phyloP scores from a whole-genome alignment of 2,329 filamentous ascomycete species.

The Moelleriella libera region DNA sequence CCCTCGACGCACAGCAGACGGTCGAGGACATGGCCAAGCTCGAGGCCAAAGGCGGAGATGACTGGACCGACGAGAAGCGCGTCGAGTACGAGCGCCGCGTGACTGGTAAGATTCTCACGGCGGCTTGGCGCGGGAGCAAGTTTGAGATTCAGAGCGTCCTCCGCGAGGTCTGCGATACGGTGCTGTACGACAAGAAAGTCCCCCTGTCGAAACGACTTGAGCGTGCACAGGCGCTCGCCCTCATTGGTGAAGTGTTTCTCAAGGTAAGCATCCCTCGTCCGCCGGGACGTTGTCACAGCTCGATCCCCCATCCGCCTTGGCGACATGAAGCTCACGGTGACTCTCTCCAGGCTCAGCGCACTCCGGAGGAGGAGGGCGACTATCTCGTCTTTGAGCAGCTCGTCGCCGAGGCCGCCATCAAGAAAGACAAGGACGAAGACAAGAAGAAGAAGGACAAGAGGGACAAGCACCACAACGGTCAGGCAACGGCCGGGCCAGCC shows the following conservation, averaged over 20 bases:
- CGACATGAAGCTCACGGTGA: too few species aligned
- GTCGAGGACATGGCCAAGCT: conserved; percentile 98
- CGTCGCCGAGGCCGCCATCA: conserved; percentile 88
- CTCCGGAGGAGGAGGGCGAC: conserved; percentile 92
- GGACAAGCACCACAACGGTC: conserved; percentile 15
- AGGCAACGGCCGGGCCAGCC: too few species aligned
- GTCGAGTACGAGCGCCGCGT: conserved; percentile 90
- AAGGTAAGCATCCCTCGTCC: conserved; percentile 46
- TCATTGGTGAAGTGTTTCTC: conserved; percentile 78
- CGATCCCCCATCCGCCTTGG: background rate
- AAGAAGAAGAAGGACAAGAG: conserved; percentile 44
- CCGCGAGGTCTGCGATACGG: conserved; percentile 82
- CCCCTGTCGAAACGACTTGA: conserved; percentile 75
- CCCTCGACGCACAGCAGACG: conserved; percentile 92
- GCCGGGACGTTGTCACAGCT: background rate
- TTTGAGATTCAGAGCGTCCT: conserved; percentile 97
- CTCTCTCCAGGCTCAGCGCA: conserved; percentile 56
- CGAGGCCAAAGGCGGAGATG: conserved; percentile 87
- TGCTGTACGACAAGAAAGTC: conserved; percentile 68
- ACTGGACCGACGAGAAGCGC: conserved; percentile 97
- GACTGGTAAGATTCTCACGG: conserved; percentile 94
- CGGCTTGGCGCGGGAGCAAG: conserved; percentile 90
- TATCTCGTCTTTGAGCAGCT: conserved; percentile 98
- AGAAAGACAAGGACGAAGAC: conserved; percentile 81
- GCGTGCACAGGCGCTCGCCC: conserved; percentile 74